Evolutionary conservation across 1,284 basidiomycete genomes (phyloP), one percentile per base, ranked within the genome.

Genomic region (Tilletia walkeri): DNA sequence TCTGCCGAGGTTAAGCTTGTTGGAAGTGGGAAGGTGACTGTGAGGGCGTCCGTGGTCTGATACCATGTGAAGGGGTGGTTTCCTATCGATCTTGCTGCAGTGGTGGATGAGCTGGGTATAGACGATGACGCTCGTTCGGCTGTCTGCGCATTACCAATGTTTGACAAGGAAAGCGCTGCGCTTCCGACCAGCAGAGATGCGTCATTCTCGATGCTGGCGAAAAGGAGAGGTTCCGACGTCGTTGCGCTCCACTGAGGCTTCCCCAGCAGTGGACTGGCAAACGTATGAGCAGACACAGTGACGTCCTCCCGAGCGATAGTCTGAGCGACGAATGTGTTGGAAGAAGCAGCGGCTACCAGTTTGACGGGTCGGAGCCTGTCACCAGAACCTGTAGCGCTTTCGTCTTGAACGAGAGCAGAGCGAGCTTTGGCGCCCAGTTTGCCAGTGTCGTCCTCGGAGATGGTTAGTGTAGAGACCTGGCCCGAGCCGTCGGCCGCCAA

Each of bases 1-100:
- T 75, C 73, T 16, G 72, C 68, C 61, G 79, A 77, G 14, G 47
- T 67, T 38, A 81, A 50, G 48, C 86, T 86, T 0, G 90, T 87
- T 0, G 92, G 92, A 2, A 97, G 86, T 1, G 92, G 89, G 77
- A 97, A 90, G 0, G 89, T 90, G 70, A 97, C 84, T 0, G 92
- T 94, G 50, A 97, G 85, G 0, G 90, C 89, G 80, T 94, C 92
- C 2, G 88, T 82, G 2, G 91, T 90, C 82, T 98, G 95, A 0
- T 89, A 92, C 95, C 95, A 98, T 0, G 92, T 91, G 84, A 93
- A 96, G 0, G 92, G 90, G 20, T 74, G 76, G 2, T 77, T 75
- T 1, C 72, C 39, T 4, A 71, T 72, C 48, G 71, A 63, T 65
- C 41, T 9, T 2, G 56, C n/a, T 24, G 50, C 67, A 20, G 65